Evolutionary conservation across 1,139 yeast species (phyloP).

Genomic region (Diutina sp.): DNA sequence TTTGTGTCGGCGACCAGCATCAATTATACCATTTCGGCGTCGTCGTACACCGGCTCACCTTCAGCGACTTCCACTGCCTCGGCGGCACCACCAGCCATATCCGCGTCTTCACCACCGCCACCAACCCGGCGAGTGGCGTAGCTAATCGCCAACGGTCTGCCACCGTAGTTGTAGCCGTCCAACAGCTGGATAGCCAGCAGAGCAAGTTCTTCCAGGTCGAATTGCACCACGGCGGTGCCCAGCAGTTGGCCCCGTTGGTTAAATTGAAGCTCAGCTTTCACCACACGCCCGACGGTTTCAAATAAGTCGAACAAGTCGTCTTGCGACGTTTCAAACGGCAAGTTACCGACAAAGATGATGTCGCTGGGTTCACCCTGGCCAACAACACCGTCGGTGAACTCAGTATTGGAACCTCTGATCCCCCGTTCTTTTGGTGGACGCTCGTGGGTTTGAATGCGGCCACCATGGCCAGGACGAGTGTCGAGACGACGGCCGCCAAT

Average conservation of each 20-base stretch:
- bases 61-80: no score
- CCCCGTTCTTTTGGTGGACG: neutral
- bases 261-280: constrained; percentile 65
- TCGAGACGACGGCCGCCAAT: constrained; percentile 60
- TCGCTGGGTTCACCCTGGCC: constrained; percentile 56
- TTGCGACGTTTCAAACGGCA: constrained; percentile 82
- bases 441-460: neutral
- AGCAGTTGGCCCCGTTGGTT: constrained; percentile 57
- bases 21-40: no score
- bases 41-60: no score
- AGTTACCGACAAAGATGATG: constrained; percentile 59
- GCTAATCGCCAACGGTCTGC: constrained; percentile 46
- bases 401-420: constrained; percentile 21
- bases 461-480: constrained; percentile 48
- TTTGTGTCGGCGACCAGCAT: no score
- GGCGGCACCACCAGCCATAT: neutral
- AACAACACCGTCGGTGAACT: constrained; percentile 50
- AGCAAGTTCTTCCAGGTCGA: constrained; percentile 57
- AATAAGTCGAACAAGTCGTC: constrained; percentile 79
- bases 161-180: constrained; percentile 75
- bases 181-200: constrained; percentile 63
- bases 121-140: neutral
- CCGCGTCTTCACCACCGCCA: neutral
- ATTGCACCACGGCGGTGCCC: constrained; percentile 79
- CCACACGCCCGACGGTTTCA: constrained; percentile 72